phyloP scores from a whole-genome alignment of 2,329 filamentous ascomycete species.

The Colletotrichum sansevieriae region DNA sequence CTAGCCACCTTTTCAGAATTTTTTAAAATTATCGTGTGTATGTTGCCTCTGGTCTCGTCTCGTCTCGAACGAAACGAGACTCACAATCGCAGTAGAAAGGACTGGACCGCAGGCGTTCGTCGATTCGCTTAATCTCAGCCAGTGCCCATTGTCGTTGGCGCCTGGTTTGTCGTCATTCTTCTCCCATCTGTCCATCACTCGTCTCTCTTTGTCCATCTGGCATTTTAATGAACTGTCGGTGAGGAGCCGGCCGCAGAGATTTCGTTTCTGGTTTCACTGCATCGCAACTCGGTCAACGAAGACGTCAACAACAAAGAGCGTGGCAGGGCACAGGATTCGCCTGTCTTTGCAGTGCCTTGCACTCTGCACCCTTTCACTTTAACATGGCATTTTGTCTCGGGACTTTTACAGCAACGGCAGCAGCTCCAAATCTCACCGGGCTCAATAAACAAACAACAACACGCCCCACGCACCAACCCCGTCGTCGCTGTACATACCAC shows the following conservation, averaged over 20 bases:
- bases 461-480: slow-evolving; percentile 31
- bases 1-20: background rate
- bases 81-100: background rate
- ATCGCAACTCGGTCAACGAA: slow-evolving; percentile 32
- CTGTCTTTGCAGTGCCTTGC: slow-evolving; percentile 20
- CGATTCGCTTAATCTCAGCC: slow-evolving; percentile 34
- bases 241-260: background rate
- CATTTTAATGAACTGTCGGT: slow-evolving; percentile 20
- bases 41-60: slow-evolving; percentile 6
- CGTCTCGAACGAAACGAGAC: background rate
- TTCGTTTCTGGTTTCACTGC: slow-evolving; percentile 26
- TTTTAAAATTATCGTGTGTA: background rate
- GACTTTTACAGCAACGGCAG: background rate
- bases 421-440: slow-evolving; percentile 11
- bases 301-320: slow-evolving; percentile 18
- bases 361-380: slow-evolving; percentile 22
- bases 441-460: slow-evolving; percentile 35
- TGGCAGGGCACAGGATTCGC: slow-evolving; percentile 12
- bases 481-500: background rate
- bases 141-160: slow-evolving; percentile 24
- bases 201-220: slow-evolving; percentile 14
- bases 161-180: slow-evolving; percentile 37
- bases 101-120: slow-evolving; percentile 23
- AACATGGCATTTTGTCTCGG: slow-evolving; percentile 2
- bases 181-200: slow-evolving; percentile 25